Evolutionary conservation across 2,329 filamentous ascomycete species (phyloP), one percentile per base, ranked within the genome.

Genomic region (Ceratocystis destructans): DNA sequence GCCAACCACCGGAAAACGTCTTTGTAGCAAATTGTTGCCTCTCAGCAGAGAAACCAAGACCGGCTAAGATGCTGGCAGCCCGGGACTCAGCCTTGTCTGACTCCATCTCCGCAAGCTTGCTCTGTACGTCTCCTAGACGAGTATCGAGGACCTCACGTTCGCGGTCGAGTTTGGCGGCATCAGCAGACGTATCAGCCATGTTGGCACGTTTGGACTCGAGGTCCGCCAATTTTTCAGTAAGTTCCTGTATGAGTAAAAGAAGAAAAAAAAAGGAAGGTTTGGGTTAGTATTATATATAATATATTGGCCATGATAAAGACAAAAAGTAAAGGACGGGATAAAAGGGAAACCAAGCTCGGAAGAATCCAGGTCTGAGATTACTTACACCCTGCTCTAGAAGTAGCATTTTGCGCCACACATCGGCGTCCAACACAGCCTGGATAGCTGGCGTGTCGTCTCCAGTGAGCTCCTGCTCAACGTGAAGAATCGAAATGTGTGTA

Each of bases 1-100:
- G 87, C 94, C 94, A 99, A 88, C 94, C 94, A 82, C 94, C 94
- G 64, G 94, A 99, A 79, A 99, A 99, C 4, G 93, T 97, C 81
- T 90, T 97, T 65, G 94, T 99, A 17, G 94, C 87, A 74, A 83
- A 91, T 71, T 96, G 89, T 74, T 99, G 94, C 70, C 91, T 83
- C 76, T 97, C 94, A 22, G 89, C 76, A 0, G 94, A 97, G 83
- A 99, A 99, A 71, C 94, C 94, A 67, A 99, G 86, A 83, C 94
- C 94, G 68, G 94, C 93, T 64, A 99, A 82, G 73, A 99, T 99
- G 76, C 90, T 96, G 63, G 94, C 94, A 61, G 94, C 94, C 73
- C 94, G 83, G 70, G 94, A 89, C 74, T 99, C 94, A 67, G 94
- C 94, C 78, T 96, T 97, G 79, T 99, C 94, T 0, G 94, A 96